Evolutionary conservation across 2,329 filamentous ascomycete species (phyloP), one percentile per base, ranked within the genome.

Genomic region (Verticillium zaregamsianum): DNA sequence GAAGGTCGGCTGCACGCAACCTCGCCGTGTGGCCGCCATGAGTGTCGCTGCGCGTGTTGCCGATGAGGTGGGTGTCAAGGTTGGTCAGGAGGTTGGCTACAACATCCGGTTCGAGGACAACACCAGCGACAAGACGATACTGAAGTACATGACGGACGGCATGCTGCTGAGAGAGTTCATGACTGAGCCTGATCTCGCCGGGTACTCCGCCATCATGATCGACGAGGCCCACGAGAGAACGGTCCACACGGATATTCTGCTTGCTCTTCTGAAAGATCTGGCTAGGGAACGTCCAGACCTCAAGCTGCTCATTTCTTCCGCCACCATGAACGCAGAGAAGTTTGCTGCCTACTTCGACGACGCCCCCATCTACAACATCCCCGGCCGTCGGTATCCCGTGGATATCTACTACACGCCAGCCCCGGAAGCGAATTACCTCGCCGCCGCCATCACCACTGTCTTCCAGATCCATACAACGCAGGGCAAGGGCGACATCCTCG

Each of bases 141-240:
- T 99, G 60, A 96, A 97, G 75, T 98, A 97, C 76, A 94, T 96
- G 90, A 99, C 95, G 0, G 95, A 99, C 70, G 95, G 95, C 72
- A 96, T 98, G 90, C 80, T 98, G 45, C 80, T 98, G 33, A 85
- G 93, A 71, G 92, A 97, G 72, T 90, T 97, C 66, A 86, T 97
- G 78, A 94, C 92, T 0, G 92, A 96, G 69, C 93, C 94, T 0
- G 88, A 94, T 67, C 79, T 98, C 6, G 85, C 87, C 1, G 87
- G 87, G 17, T 98, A 98, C 69, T 91, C 91, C 5, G 91, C 89
- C 14, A 77, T 99, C 65, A 97, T 99, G 89, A 94, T 99, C 61
- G 95, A 99, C 72, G 95, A 99, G 74, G 95, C 95, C 0, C 95
- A 99, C 84, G 95, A 99, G 73, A 84, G 95, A 67, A 97, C 92